phyloP scores from a whole-genome alignment of 2,329 filamentous ascomycete species.

The Fusarium avenaceum region DNA sequence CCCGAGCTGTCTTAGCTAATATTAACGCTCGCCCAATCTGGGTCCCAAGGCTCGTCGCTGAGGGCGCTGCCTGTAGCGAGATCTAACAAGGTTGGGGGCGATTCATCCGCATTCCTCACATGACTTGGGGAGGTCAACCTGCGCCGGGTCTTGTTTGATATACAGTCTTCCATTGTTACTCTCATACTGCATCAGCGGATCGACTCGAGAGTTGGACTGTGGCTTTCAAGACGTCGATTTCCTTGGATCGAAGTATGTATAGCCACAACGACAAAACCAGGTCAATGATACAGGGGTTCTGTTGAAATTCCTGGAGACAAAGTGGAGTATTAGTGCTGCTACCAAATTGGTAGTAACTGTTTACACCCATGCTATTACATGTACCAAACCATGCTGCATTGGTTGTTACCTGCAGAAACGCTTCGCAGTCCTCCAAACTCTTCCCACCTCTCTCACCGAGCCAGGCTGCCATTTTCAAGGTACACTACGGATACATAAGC shows the following conservation, averaged over 20 bases:
- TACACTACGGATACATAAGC: conserved; percentile 3
- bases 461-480: conserved; percentile 16
- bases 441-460: conserved; percentile 35
- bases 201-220: not conserved
- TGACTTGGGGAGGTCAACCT: conserved; percentile 2
- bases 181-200: not conserved
- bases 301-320: conserved; percentile 26
- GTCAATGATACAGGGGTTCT: conserved; percentile 17
- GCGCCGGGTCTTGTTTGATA: not conserved
- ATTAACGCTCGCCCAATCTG: conserved; percentile 27
- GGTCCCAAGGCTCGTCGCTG: conserved; percentile 40
- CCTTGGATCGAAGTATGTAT: not conserved
- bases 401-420: conserved; percentile 42
- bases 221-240: not conserved
- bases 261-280: conserved; percentile 10
- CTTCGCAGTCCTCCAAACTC: conserved; percentile 16
- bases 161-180: not conserved
- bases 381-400: conserved; percentile 41
- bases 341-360: conserved; percentile 4
- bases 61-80: conserved; percentile 46
- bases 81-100: conserved; percentile 35
- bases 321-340: conserved; percentile 25
- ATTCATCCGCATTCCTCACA: conserved; percentile 39
- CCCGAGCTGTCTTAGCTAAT: conserved; percentile 26
- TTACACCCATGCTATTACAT: conserved; percentile 26